phyloP scores from a whole-genome alignment of 208 protist genomes.

The Leishmania turanica region DNA sequence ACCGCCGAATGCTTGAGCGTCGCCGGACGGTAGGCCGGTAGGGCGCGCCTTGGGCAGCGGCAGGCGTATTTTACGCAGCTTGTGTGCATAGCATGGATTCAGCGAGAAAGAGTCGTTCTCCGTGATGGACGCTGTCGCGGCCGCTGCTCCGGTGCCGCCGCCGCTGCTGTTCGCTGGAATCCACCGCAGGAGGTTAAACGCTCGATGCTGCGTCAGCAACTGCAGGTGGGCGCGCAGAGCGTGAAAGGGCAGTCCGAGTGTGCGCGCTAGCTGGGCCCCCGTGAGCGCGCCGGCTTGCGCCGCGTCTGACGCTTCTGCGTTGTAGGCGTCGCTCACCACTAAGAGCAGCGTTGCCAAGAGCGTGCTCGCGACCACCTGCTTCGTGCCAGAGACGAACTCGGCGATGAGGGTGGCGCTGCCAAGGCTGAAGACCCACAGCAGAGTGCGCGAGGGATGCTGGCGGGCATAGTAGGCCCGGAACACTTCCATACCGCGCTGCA shows the following conservation, averaged over 20 bases:
- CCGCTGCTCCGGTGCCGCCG: not conserved
- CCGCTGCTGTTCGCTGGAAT: not conserved
- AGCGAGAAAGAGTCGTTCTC: slow-evolving; percentile 51
- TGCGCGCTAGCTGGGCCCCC: slow-evolving; percentile 19
- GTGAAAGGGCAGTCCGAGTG: slow-evolving; percentile 29
- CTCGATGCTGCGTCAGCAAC: slow-evolving; percentile 33
- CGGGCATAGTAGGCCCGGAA: slow-evolving; percentile 64
- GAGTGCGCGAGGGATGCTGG: slow-evolving; percentile 53
- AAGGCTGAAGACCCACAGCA: slow-evolving; percentile 71
- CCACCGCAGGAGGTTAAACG: slow-evolving; percentile 25
- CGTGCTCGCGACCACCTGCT: slow-evolving; percentile 63
- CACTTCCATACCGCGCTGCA: slow-evolving; percentile 36
- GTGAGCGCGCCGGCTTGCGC: slow-evolving; percentile 19
- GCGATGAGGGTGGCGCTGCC: slow-evolving; percentile 52
- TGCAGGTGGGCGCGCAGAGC: slow-evolving; percentile 26
- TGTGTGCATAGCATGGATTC: slow-evolving; percentile 59
- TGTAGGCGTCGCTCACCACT: slow-evolving; percentile 50
- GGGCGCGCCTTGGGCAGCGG: slow-evolving; percentile 32
- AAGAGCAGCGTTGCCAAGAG: slow-evolving; percentile 69
- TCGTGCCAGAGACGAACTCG: slow-evolving; percentile 51
- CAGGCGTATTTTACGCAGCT: slow-evolving; percentile 54
- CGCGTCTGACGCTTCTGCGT: not conserved
- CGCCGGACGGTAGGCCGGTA: slow-evolving; percentile 14
- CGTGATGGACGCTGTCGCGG: slow-evolving; percentile 15
- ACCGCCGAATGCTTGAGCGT: not conserved